Conservation (phyloP, 371 early-diverging fungal genomes). For the Basidiobolus meristosporus region DNA sequence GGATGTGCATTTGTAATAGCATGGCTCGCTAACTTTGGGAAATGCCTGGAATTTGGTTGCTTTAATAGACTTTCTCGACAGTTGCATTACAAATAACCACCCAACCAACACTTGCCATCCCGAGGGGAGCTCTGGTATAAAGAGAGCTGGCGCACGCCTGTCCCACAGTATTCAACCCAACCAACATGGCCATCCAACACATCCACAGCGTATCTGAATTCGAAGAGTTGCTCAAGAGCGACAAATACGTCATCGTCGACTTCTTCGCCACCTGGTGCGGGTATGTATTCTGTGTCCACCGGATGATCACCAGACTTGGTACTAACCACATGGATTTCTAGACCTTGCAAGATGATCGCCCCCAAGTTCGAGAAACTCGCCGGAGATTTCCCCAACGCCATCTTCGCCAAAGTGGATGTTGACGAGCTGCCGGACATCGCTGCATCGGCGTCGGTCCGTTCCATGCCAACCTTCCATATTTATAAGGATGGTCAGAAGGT, state of each 20-base stretch:
- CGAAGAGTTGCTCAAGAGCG: too few species aligned
- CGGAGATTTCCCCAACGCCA: slow-evolving; percentile 20
- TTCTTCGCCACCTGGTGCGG: slow-evolving; percentile 14
- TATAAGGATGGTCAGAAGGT: slow-evolving; percentile 51
- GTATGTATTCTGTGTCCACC: slow-evolving; percentile 1
- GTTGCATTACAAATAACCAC: too few species aligned
- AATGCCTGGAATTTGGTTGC: too few species aligned
- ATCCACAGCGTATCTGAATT: too few species aligned
- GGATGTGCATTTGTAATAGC: too few species aligned
- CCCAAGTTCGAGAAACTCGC: slow-evolving; percentile 47
- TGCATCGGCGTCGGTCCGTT: slow-evolving; percentile 33
- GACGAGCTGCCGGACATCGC: slow-evolving; percentile 59
- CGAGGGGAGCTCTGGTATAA: too few species aligned
- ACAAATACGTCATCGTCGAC: slow-evolving; percentile 6
- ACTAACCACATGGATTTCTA: slow-evolving; percentile 6
- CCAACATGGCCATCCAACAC: too few species aligned
- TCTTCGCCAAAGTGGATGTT: slow-evolving; percentile 71
- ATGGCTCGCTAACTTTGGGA: too few species aligned
- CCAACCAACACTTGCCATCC: too few species aligned
- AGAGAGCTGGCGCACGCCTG: too few species aligned
- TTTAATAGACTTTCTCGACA: too few species aligned
- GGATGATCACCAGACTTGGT: slow-evolving; percentile 11
- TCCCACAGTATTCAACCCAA: too few species aligned
- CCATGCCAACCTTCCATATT: slow-evolving; percentile 86
- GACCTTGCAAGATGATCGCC: slow-evolving; percentile 77